Base-by-base conservation (phyloP, 768 basidiomycete genomes). In the Pleurotus pulmonarius region DNA sequence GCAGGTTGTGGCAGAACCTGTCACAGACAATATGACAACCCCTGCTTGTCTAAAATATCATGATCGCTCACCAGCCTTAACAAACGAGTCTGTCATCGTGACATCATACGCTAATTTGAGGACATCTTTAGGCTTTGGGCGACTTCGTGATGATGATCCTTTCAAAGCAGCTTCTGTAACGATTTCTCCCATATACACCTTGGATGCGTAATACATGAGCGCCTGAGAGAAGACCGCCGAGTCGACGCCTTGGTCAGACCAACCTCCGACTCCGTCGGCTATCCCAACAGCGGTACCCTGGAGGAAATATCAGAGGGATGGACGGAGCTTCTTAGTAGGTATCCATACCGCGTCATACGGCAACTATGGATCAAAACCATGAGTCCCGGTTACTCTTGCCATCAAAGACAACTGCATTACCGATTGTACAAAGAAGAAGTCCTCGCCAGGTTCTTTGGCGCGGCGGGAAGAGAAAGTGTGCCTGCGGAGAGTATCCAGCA, bases 231-330 rank as follows among this genome's bases (percentile, higher is more conserved):
- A 98, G 46, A 95, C 74, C 0, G 92, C 87, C 1, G 92, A 92
- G 70, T 97, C 93, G 52, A 92, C 82, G 12, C 92, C 89, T 25
- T 83, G 81, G 38, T 87, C 82, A 45, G 83, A 79, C 95, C 95
- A 98, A 20, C 94, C 93, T 1, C 94, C 94, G 4, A 97, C 94
- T 16, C 94, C 94, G 63, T 98, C 94, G 37, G 94, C 91, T 4
- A 97, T 82, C 34, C 92, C 93, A 51, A 97, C 76, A 2, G 88
- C 82, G 25, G 90, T 67, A 18, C 90, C 89, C 89, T 92, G 59
- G 43, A 62, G 45, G 13, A 16, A 41, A 62, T 46, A 61, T 75
- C 22, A 74, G 75, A 4, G 72, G 69, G 16, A 70, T 59, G 38
- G 65, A 68, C 47, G 70, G 60, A 57, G 61, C 57, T 45, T 48